Base-by-base conservation (phyloP, 1,284 basidiomycete genomes). In the Malassezia sympodialis region DNA sequence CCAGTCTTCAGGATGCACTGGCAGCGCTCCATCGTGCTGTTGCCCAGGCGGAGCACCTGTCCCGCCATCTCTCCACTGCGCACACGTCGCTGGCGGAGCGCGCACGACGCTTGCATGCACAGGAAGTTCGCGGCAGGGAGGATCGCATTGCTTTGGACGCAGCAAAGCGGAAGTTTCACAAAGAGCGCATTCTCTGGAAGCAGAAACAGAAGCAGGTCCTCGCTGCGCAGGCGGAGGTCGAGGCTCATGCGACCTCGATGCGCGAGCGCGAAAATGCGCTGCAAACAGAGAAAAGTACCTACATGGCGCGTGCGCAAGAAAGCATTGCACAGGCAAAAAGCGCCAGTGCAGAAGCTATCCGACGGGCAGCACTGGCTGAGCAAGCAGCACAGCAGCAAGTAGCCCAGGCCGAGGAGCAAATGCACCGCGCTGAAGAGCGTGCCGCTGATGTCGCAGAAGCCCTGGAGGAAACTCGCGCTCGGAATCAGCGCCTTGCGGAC, bases 401-500 rank as follows among this genome's bases (percentile, higher is more conserved):
- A 8, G 14, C n/a, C 3, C 15, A 34, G 23, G 51, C 52, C 6
- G 42, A 26, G 15, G 34, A 23, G 17, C 43, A 26, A 5, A 26
- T 35, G 24, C 51, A 23, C 4, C 21, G 17, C 19, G 51, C 51
- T 23, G 51, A 53, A 2, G 53, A 57, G 28, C 47, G 31, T 24
- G 53, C 44, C 11, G 35, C 47, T 4, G 45, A 56, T 42, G 50
- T 56, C 35, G 26, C 19, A 3, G 5, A 14, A 3, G 44, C 45
- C 17, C 41, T 57, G 4, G 32, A 37, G 6, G 32, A 28, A 19
- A 52, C 41, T 8, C 55, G 50, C n/a, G 8, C 2, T 2, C 31
- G 34, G n/a, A 49, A 51, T 19, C 55, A 57, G 49, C 30, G 24
- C 26, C 32, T 57, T 27, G 55, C 55, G 2, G 55, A 52, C 27